phyloP scores from a whole-genome alignment of 116 monocot genomes.

The Papilionanthe hybrid region DNA sequence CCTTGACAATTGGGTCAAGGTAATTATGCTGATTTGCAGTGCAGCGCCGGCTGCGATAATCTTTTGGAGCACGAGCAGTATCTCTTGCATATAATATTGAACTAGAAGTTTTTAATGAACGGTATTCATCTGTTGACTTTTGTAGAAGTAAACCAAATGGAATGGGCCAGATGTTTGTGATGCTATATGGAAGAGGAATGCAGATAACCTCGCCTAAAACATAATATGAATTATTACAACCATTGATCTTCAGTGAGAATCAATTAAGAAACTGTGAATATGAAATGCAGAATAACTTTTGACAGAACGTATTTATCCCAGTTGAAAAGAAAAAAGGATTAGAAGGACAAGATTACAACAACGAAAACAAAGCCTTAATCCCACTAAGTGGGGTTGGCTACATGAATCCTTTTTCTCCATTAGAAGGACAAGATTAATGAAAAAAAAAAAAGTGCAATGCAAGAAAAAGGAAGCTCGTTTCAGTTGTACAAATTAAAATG shows the following conservation, averaged over 20 bases:
- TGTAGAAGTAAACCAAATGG: slow-evolving; percentile 84
- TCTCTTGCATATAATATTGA: slow-evolving; percentile 55
- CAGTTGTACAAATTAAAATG: slow-evolving; percentile 1
- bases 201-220: slow-evolving; percentile 64
- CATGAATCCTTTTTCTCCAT: too few relatives aligned
- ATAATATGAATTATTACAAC: background rate
- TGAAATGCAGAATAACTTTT: background rate
- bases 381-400: too few relatives aligned
- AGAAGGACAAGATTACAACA: background rate
- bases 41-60: slow-evolving; percentile 35
- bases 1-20: slow-evolving; percentile 39
- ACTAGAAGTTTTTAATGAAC: slow-evolving; percentile 39
- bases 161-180: slow-evolving; percentile 77
- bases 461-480: background rate
- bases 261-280: background rate
- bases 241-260: background rate
- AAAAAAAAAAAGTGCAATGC: background rate
- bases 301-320: background rate
- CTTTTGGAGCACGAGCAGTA: slow-evolving; percentile 44
- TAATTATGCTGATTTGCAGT: slow-evolving; percentile 22
- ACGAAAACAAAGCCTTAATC: too few relatives aligned
- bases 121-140: slow-evolving; percentile 50
- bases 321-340: background rate
- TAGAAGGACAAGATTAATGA: background rate
- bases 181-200: slow-evolving; percentile 59